Conservation (phyloP, 192 early-diverging fungal genomes). For the Umbelopsis sp. region DNA sequence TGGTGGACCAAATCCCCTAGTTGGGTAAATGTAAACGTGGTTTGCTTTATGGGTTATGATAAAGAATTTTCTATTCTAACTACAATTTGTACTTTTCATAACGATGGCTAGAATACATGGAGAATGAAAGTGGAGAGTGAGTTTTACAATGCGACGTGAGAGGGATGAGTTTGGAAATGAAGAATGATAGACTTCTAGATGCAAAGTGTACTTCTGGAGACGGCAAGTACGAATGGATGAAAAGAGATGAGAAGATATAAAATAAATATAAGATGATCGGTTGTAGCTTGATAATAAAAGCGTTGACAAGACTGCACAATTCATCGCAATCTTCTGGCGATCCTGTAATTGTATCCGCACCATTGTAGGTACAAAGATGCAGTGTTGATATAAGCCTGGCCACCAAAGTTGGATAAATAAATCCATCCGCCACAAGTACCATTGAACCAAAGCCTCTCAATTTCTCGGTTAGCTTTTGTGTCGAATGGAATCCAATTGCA, state of each 20-base stretch:
- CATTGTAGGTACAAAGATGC: slow-evolving; percentile 1
- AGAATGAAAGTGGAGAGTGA: too few species aligned
- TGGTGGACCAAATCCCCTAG: slow-evolving; percentile 6
- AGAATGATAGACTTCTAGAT: too few species aligned
- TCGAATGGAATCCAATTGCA: slow-evolving; percentile 17
- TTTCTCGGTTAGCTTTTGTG: slow-evolving; percentile 1
- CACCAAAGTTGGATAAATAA: not conserved
- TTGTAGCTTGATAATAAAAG: too few species aligned
- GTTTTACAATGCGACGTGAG: too few species aligned
- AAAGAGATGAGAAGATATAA: too few species aligned
- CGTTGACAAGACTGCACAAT: not conserved
- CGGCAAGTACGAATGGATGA: too few species aligned
- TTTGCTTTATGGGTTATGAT: not conserved
- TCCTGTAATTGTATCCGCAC: slow-evolving; percentile 8
- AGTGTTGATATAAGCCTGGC: not conserved
- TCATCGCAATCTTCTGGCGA: not conserved
- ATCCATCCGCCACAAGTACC: slow-evolving; percentile 9
- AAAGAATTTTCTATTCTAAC: not conserved
- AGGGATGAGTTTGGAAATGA: too few species aligned
- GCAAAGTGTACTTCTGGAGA: too few species aligned
- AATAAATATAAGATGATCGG: not conserved
- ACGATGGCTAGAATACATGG: too few species aligned
- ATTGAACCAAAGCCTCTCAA: slow-evolving; percentile 6
- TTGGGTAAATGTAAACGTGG: slow-evolving; percentile 6
- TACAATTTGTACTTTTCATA: not conserved